Conservation (phyloP, 352 stramenopile species). For the Phytophthora sp. region DNA sequence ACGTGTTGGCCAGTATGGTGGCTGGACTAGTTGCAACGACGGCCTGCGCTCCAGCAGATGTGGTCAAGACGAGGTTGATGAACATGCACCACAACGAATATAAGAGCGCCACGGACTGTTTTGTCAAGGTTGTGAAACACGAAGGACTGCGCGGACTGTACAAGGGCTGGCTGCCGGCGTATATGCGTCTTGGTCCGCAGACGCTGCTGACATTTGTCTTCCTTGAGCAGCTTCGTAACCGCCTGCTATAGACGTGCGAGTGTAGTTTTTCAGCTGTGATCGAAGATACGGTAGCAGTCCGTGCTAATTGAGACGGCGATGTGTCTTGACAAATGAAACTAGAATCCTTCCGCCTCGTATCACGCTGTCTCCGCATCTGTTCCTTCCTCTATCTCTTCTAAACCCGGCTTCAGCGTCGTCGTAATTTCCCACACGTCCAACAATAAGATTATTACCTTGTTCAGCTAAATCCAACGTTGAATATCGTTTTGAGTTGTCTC, state of each 20-base stretch:
- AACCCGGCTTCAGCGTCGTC: too few species aligned
- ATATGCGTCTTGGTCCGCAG: constrained; percentile 84
- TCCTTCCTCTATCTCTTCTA: too few species aligned
- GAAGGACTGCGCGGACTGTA: constrained; percentile 81
- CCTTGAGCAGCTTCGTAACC: constrained; percentile 77
- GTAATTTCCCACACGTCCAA: too few species aligned
- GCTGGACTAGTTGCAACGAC: constrained; percentile 81
- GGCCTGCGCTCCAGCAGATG: constrained; percentile 76
- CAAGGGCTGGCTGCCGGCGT: constrained; percentile 84
- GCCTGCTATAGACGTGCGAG: constrained; percentile 48
- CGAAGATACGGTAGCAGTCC: too few species aligned
- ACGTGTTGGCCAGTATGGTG: constrained; percentile 79
- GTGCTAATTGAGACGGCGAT: too few species aligned
- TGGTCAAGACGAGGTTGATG: constrained; percentile 87
- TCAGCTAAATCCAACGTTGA: too few species aligned
- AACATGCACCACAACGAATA: constrained; percentile 87
- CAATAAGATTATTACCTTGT: too few species aligned
- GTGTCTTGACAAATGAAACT: too few species aligned
- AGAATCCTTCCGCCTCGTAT: too few species aligned
- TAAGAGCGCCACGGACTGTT: constrained; percentile 80
- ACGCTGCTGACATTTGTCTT: constrained; percentile 90
- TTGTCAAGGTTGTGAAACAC: constrained; percentile 78
- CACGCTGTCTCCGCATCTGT: too few species aligned
- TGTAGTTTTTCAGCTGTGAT: neutral
- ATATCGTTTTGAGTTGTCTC: too few species aligned